Base-by-base conservation (phyloP, 306 rosid genomes). In the Quercus mongolica region DNA sequence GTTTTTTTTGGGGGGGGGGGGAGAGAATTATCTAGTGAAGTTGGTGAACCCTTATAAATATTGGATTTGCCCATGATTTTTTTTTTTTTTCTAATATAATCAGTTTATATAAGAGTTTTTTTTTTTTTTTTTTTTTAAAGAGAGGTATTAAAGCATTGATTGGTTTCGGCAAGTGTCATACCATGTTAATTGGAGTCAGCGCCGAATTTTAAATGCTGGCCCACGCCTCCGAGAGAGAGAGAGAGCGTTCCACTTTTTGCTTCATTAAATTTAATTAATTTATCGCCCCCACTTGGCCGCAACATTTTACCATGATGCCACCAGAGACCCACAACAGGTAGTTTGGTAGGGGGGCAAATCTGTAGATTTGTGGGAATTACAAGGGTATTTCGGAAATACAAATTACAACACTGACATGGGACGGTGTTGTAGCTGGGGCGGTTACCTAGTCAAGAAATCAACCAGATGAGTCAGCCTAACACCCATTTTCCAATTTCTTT, bases 351-450 rank as follows among this genome's bases (percentile, higher is more conserved):
- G 12, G 56, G 78, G 57, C 41, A 63, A 46, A 74, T 77, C 76
- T 15, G 79, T 61, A 28, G 46, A 61, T 77, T 4, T 0, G 18
- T 2, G 59, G 1, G 5, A 1, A 15, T 4, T 5, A 0, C 0
- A 41, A 15, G 84, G 61, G 54, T 41, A 73, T 6, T 70, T n/a
- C 55, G 20, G 76, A 82, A 69, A 80, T 56, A 56, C 1, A 20
- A 71, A 46, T 63, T 15, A 19, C 23, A 72, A 52, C 54, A 2
- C 15, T 49, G 17, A 49, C 54, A 12, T 49, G 74, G 28, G 52
- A 2, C 78, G 65, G 64, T 77, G 17, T 71, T 59, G 20, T 69
- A 2, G 78, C 68, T 69, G 61, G 80, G 86, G 71, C 84, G 78
- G 78, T 78, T 76, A 63, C 55, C 79, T 31, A 15, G 75, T 28